phyloP scores from a whole-genome alignment of 208 protist genomes.

The Trypanosoma cruzi region DNA sequence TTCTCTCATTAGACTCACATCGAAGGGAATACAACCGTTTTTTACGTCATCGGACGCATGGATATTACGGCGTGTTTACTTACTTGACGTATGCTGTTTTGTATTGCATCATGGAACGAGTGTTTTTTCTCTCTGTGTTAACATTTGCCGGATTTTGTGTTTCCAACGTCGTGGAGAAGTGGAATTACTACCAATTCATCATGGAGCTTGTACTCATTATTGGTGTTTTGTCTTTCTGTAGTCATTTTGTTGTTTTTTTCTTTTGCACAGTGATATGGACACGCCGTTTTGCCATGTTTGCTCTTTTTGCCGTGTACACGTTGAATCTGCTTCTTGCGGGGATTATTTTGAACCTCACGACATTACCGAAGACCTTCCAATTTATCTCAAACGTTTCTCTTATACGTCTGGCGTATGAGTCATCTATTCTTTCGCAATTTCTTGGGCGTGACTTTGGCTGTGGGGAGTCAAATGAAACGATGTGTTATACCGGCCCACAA shows the following conservation, averaged over 20 bases:
- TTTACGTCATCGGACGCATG: conserved; percentile 46
- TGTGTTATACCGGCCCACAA: conserved; percentile 57
- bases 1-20: conserved; percentile 45
- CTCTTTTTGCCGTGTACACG: conserved; percentile 58
- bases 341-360: conserved; percentile 64
- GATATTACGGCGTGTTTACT: conserved; percentile 55
- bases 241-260: conserved; percentile 53
- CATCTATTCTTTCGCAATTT: conserved; percentile 57
- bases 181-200: conserved; percentile 46
- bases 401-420: conserved; percentile 59
- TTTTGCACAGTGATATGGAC: conserved; percentile 24
- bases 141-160: conserved; percentile 38
- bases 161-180: conserved; percentile 55
- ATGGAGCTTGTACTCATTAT: conserved; percentile 58
- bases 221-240: conserved; percentile 53
- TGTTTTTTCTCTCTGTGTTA: conserved; percentile 40
- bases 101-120: conserved; percentile 38
- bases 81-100: conserved; percentile 46
- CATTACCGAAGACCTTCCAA: conserved; percentile 42
- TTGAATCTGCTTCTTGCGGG: conserved; percentile 58
- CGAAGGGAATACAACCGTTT: conserved; percentile 52
- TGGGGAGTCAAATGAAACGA: neutral
- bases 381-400: conserved; percentile 46
- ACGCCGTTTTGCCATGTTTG: conserved; percentile 21
- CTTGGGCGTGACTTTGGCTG: conserved; percentile 49